phyloP scores from a whole-genome alignment of 2,329 filamentous ascomycete genomes.

The Fusarium napiforme region DNA sequence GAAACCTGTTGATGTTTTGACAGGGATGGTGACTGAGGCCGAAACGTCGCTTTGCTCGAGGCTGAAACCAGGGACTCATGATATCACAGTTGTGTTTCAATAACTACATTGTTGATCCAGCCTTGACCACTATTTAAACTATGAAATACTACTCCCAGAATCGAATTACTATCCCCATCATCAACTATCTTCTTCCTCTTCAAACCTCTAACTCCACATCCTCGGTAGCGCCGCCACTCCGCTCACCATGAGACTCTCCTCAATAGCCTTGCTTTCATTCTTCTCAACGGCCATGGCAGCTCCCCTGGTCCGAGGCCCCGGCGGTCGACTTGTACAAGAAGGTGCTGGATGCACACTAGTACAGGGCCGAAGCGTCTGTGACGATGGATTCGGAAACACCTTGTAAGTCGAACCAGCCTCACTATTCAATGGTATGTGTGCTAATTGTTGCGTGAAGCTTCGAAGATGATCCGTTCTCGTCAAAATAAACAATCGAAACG shows the following conservation, averaged over 20 bases:
- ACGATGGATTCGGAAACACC: conserved; percentile 20
- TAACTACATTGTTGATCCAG: too few relatives aligned
- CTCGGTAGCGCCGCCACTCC: background rate
- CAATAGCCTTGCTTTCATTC: background rate
- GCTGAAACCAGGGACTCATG: background rate
- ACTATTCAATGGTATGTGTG: background rate
- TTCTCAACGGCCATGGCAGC: background rate
- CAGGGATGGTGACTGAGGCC: background rate
- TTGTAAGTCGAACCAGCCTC: background rate
- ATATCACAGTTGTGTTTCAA: background rate
- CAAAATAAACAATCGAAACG: rapidly evolving
- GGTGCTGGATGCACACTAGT: too few relatives aligned
- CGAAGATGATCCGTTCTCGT: conserved; percentile 13
- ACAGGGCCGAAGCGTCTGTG: conserved; percentile 16
- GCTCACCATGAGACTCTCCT: background rate
- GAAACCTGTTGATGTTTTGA: background rate
- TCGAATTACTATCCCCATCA: background rate
- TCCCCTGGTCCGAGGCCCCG: background rate
- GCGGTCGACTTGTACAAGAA: conserved; percentile 6
- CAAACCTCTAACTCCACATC: rapidly evolving
- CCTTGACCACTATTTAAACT: too few relatives aligned
- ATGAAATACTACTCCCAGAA: too few relatives aligned
- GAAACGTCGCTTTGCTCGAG: background rate
- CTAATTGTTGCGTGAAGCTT: background rate
- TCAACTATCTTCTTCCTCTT: background rate